Percentiles rank a stretch among this genome's conserved stretches.
These are phyloP conservation scores for Panicum virgatum DNA, from an alignment of 202 grass and related monocot genomes.

Conservation along the genomic window DNA sequence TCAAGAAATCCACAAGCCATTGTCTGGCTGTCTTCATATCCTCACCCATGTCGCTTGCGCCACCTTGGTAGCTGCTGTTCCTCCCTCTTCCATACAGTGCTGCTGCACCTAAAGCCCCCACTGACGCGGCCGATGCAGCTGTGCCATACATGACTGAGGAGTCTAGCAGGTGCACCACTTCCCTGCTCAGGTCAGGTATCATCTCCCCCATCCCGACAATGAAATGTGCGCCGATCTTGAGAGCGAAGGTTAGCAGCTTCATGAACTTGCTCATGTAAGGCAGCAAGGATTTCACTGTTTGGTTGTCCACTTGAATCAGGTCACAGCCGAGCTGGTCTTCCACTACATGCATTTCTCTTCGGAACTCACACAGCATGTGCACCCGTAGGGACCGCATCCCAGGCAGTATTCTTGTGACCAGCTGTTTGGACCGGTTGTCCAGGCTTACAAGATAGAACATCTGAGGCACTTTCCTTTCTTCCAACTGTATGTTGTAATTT, in stretches of 20 bases:
- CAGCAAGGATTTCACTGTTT: conserved; percentile 63
- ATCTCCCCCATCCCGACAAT: conserved; percentile 86
- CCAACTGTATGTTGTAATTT: conserved; percentile 77
- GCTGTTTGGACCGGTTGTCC: conserved; percentile 55
- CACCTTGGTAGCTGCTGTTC: conserved; percentile 40
- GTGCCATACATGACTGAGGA: conserved; percentile 59
- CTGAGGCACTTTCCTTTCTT: conserved; percentile 82
- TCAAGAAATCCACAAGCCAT: conserved; percentile 94
- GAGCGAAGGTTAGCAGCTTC: conserved; percentile 83
- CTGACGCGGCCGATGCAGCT: conserved; percentile 33
- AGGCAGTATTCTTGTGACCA: conserved; percentile 75
- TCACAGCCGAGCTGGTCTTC: conserved; percentile 89
- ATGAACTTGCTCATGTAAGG: conserved; percentile 90
- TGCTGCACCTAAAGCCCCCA: conserved; percentile 61
- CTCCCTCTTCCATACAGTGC: conserved; percentile 51
- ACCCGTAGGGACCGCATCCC: conserved; percentile 73
- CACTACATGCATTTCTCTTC: conserved; percentile 87
- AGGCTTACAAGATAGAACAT: conserved; percentile 87
- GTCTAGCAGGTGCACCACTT: conserved; percentile 70
- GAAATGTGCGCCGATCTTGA: conserved; percentile 89
- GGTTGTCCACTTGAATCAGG: conserved; percentile 81
- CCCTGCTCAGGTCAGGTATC: conserved; percentile 87
- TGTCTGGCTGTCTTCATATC: conserved; percentile 72
- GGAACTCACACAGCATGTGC: conserved; percentile 85
- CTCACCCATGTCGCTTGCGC: conserved; percentile 52